phyloP scores from a whole-genome alignment of 345 rosid species.

The Pistacia atlantica region DNA sequence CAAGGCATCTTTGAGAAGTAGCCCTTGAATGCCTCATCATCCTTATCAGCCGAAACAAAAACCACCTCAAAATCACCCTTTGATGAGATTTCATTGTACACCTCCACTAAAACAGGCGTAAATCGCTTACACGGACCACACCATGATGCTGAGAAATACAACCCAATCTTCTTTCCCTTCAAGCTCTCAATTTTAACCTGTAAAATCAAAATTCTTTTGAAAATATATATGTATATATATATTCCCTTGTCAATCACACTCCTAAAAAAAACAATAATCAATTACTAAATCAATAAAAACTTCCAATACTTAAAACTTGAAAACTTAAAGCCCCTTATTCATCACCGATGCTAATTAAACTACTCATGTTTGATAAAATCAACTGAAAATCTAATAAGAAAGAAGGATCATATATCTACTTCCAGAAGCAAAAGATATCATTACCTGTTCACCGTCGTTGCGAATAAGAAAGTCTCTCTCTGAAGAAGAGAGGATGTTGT shows the following conservation, averaged over 20 bases:
- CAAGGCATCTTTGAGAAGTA: constrained; percentile 87
- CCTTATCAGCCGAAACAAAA: constrained; percentile 58
- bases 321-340: too few relatives aligned
- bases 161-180: constrained; percentile 72
- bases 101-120: constrained; percentile 63
- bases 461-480: constrained; percentile 66
- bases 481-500: constrained; percentile 50
- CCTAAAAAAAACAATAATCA: too few relatives aligned
- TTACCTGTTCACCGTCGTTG: constrained; percentile 60
- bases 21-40: constrained; percentile 52
- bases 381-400: too few relatives aligned
- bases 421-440: too few relatives aligned
- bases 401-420: too few relatives aligned
- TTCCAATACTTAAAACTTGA: too few relatives aligned
- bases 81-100: constrained; percentile 44
- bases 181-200: constrained; percentile 70
- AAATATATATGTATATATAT: too few relatives aligned
- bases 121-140: constrained; percentile 72
- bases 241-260: too few relatives aligned
- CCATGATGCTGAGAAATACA: constrained; percentile 88
- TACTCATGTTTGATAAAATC: too few relatives aligned
- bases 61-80: constrained; percentile 63
- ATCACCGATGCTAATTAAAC: too few relatives aligned
- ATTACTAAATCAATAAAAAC: too few relatives aligned
- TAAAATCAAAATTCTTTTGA: background rate